Conservation (phyloP, 2,329 filamentous ascomycete genomes). For the Penicillium sp. region DNA sequence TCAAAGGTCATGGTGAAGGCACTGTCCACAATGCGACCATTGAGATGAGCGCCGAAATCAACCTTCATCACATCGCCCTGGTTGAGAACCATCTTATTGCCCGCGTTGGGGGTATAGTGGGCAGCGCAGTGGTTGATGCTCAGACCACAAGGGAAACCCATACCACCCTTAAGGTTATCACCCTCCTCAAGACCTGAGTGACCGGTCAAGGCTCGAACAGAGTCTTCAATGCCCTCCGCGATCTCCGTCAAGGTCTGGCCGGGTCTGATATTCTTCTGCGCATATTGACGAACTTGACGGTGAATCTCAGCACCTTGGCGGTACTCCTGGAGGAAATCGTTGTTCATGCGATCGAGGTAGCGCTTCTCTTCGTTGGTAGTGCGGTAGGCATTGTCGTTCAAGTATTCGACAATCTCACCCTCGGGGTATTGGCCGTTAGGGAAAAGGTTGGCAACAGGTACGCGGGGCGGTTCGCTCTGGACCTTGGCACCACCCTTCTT, state of each 20-base stretch:
- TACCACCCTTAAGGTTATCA: conserved; percentile 73
- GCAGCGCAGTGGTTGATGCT: conserved; percentile 83
- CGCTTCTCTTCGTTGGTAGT: conserved; percentile 84
- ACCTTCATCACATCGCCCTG: conserved; percentile 72
- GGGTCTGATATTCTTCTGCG: conserved; percentile 75
- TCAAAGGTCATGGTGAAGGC: conserved; percentile 70
- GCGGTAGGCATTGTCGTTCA: conserved; percentile 72
- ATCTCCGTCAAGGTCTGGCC: conserved; percentile 79
- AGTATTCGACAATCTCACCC: conserved; percentile 76
- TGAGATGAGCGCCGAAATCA: conserved; percentile 70
- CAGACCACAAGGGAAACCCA: conserved; percentile 83
- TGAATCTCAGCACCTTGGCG: conserved; percentile 86
- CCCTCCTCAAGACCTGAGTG: conserved; percentile 76
- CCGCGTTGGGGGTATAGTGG: conserved; percentile 83
- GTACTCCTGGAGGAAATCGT: conserved; percentile 77
- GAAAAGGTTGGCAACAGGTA: conserved; percentile 72
- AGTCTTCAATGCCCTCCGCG: conserved; percentile 81
- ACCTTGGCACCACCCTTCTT: conserved; percentile 60
- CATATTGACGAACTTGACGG: conserved; percentile 81
- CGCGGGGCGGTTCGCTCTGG: conserved; percentile 75
- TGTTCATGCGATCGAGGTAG: conserved; percentile 76
- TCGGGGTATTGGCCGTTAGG: conserved; percentile 70
- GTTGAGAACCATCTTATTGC: conserved; percentile 71
- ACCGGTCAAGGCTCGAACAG: conserved; percentile 72
- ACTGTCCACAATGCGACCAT: conserved; percentile 69